Percentiles rank a stretch among this genome's conserved stretches.
Evolutionary conservation across 2,329 filamentous ascomycete genomes (phyloP).

Genomic region (Penicillium sp.): DNA sequence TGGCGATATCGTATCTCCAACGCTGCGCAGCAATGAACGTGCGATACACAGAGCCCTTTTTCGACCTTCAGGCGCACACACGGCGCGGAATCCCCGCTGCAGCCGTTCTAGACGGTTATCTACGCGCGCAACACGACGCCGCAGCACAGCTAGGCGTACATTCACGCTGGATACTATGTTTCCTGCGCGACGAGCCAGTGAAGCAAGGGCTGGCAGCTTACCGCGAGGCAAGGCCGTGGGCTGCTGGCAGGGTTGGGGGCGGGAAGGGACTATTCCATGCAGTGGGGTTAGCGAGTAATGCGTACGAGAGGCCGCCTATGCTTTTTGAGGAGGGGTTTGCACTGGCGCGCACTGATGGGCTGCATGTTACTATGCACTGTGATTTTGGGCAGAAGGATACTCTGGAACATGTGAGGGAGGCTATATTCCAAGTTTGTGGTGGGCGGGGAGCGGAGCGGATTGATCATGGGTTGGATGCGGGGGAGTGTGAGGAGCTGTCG

Average conservation of each 20-base stretch:
- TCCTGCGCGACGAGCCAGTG: constrained; percentile 43
- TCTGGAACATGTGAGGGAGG: constrained; percentile 45
- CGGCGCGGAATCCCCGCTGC: constrained; percentile 35
- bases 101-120: constrained; percentile 38
- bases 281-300: constrained; percentile 51
- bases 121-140: constrained; percentile 34
- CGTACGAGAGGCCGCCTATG: constrained; percentile 46
- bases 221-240: constrained; percentile 39
- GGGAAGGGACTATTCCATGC: constrained; percentile 47
- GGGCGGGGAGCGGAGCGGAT: constrained; percentile 39
- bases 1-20: constrained; percentile 42
- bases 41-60: constrained; percentile 45
- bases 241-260: constrained; percentile 15
- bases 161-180: constrained; percentile 45
- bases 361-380: constrained; percentile 51
- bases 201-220: constrained; percentile 44
- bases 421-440: constrained; percentile 31
- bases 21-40: constrained; percentile 39
- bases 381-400: constrained; percentile 54
- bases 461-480: constrained; percentile 46
- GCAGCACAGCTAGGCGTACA: constrained; percentile 28
- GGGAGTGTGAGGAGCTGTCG: constrained; percentile 37
- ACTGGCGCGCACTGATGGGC: constrained; percentile 15
- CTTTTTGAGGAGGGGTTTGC: constrained; percentile 47
- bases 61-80: constrained; percentile 47